Percentiles rank a stretch among this genome's conserved stretches.
These are phyloP conservation scores for Golubevia sp. DNA, from an alignment of 1,284 basidiomycete species.

Conservation along the genomic window DNA sequence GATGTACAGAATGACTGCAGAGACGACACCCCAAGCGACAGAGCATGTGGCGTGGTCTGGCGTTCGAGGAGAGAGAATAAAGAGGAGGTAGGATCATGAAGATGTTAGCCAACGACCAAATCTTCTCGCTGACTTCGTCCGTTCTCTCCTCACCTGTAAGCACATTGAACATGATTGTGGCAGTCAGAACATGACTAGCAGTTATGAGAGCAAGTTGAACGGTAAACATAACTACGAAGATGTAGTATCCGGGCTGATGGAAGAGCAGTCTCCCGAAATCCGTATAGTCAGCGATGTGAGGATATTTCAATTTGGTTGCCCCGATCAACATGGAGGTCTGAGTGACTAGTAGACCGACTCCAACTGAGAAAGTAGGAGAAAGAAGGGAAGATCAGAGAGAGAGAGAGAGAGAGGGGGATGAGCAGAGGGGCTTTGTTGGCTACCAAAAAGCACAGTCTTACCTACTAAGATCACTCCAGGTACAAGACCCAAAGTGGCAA, in stretches of 20 bases:
- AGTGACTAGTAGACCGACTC: slow-evolving; percentile 39
- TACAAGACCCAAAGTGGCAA: slow-evolving; percentile 46
- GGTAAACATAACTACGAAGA: slow-evolving; percentile 1
- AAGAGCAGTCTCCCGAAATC: slow-evolving; percentile 36
- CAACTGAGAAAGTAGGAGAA: slow-evolving; percentile 9
- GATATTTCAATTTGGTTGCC: slow-evolving; percentile 40
- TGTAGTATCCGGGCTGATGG: too few relatives aligned
- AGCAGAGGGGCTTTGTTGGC: too few relatives aligned
- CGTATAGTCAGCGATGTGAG: slow-evolving; percentile 33
- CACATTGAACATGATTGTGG: slow-evolving; percentile 37
- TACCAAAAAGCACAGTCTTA: too few relatives aligned
- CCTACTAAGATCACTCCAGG: slow-evolving; percentile 23
- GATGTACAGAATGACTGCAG: slow-evolving; percentile 31
- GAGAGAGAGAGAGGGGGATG: too few relatives aligned
- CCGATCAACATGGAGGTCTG: slow-evolving; percentile 39
- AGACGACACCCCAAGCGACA: slow-evolving; percentile 37
- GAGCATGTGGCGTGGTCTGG: slow-evolving; percentile 29
- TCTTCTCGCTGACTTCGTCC: too few relatives aligned
- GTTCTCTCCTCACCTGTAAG: slow-evolving; percentile 15
- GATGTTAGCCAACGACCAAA: too few relatives aligned
- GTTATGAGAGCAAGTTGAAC: slow-evolving; percentile 11
- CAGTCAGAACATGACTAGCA: slow-evolving; percentile 45
- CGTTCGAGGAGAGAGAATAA: too few relatives aligned
- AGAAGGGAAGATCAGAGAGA: too few relatives aligned
- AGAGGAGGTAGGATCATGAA: too few relatives aligned